Base-by-base conservation (phyloP, 768 basidiomycete species). In the Pleurotus sapidus region DNA sequence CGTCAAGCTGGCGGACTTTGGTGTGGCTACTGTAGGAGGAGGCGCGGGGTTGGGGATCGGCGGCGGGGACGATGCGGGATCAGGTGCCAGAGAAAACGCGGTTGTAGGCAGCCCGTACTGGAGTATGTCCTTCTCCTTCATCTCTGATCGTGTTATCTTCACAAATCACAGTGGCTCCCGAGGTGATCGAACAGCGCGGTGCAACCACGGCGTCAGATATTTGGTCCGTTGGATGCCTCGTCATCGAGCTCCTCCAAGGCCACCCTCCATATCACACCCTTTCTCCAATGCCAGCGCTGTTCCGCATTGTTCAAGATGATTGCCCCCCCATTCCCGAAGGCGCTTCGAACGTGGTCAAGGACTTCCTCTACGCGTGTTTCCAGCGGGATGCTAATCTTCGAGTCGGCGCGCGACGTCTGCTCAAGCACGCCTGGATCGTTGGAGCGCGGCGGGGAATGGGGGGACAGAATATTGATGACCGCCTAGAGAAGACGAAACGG, bases 1-100 rank as follows among this genome's bases (percentile, higher is more conserved):
- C 18, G 95, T 99, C 58, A 99, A 98, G 72, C 81, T 99, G n/a
- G 97, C 97, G 11, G 97, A 99, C 72, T 99, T 99, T 67, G 97
- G 97, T 50, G 97, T 99, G 17, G 94, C 95, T 9, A 89, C 51
- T n/a, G 51, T 54, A 15, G 51, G 51, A 3, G 51, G 51, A 18
- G 51, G 51, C 11, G 39, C 51, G 7, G 51, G 51, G 4, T 38
- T 54, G 15, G 51, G 51, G 11, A 54, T 54, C 39, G 51, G 51
- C 3, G 51, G 88, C 55, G 86, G 81, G 45, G 85, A 91, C 8
- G 84, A 87, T 23, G 82, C 86, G 0, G 88, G 84, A 9, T 87
- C 84, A 9, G 51, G 51, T 9, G 87, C 87, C 20, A 83, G 83
- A 46, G 93, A 97, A 68, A 91, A 89, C 64, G 91, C 93, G 9